Conservation (phyloP, 768 basidiomycete species). For the Russula olivacea region DNA sequence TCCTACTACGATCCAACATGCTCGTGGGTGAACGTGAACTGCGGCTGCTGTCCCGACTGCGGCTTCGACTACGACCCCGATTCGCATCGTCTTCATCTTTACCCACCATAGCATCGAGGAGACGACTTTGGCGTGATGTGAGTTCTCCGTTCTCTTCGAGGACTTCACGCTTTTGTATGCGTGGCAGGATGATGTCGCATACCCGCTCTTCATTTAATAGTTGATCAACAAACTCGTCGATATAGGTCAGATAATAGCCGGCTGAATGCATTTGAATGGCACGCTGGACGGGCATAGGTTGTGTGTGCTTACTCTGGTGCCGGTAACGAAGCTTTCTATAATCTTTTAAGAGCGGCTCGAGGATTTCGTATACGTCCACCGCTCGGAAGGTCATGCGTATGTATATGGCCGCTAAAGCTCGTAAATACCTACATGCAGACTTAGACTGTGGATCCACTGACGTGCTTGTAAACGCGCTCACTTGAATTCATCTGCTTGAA, state of each 20-base stretch:
- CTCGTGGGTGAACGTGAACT: slow-evolving; percentile 37
- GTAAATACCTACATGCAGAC: slow-evolving; percentile 62
- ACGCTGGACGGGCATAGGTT: neutral
- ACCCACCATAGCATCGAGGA: slow-evolving; percentile 86
- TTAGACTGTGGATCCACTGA: neutral
- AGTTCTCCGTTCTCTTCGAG: slow-evolving; percentile 92
- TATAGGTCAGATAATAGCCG: slow-evolving; percentile 79
- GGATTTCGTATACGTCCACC: slow-evolving; percentile 84
- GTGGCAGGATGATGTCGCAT: slow-evolving; percentile 93
- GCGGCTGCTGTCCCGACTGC: slow-evolving; percentile 28
- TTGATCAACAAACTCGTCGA: slow-evolving; percentile 88
- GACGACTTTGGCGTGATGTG: slow-evolving; percentile 73
- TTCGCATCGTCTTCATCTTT: slow-evolving; percentile 45
- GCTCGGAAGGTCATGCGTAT: slow-evolving; percentile 91
- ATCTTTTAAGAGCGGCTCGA: slow-evolving; percentile 93
- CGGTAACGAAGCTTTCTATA: slow-evolving; percentile 82
- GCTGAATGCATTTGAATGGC: slow-evolving; percentile 40
- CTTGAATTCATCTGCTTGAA: slow-evolving; percentile 98
- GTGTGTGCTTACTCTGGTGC: slow-evolving; percentile 58
- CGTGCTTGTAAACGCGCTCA: slow-evolving; percentile 36
- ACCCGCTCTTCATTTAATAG: slow-evolving; percentile 86
- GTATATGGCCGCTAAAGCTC: slow-evolving; percentile 90
- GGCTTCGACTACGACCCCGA: slow-evolving; percentile 39
- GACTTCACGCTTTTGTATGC: slow-evolving; percentile 75
- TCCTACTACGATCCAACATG: slow-evolving; percentile 31